Base-by-base conservation (phyloP, 495 filamentous ascomycete species). In the Chaetomium fimeti region DNA sequence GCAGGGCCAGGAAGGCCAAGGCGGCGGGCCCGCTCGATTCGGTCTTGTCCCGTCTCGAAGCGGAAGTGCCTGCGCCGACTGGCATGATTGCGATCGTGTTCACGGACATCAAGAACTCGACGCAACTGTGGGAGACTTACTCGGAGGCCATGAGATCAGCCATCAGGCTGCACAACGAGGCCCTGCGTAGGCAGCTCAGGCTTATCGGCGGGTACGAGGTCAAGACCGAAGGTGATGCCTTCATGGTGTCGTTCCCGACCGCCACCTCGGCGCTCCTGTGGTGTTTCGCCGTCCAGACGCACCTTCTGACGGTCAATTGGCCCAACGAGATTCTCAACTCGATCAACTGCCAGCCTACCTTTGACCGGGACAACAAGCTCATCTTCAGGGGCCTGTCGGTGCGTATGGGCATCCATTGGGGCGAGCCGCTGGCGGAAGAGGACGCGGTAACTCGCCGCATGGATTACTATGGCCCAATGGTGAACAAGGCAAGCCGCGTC, bases 381-480 rank as follows among this genome's bases (percentile, higher is more conserved):
- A 97, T 99, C 57, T 97, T 96, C 76, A 86, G 88, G 60, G 94
- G 94, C 38, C 74, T 99, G 61, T 96, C 92, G 27, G 94, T 99
- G 45, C 87, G 94, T 57, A 99, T 99, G 95, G 94, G 94, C 65
- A 88, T 93, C 51, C 94, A 99, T 72, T 98, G 89, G 87, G 94
- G 94, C 59, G 85, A 88, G 51, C 94, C 95, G 32, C 92, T 99
- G 60, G 95, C 91, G 68, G 94, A 98, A 72, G 88, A 88, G 38
- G 94, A 99, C 74, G 93, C 94, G 0, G 91, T 99, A 7, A 99
- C 94, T 12, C 87, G 91, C 54, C 92, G 94, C 47, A 99, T 99
- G 94, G 94, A 99, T 72, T 99, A 99, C 76, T 98, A 97, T 75
- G 94, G 94, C 11, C 94, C 95, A 1, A 98, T 99, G 91, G 94